These are phyloP conservation scores for Sisymbrium altissimum DNA, from an alignment of 345 rosid species.

Conservation along the genomic window DNA sequence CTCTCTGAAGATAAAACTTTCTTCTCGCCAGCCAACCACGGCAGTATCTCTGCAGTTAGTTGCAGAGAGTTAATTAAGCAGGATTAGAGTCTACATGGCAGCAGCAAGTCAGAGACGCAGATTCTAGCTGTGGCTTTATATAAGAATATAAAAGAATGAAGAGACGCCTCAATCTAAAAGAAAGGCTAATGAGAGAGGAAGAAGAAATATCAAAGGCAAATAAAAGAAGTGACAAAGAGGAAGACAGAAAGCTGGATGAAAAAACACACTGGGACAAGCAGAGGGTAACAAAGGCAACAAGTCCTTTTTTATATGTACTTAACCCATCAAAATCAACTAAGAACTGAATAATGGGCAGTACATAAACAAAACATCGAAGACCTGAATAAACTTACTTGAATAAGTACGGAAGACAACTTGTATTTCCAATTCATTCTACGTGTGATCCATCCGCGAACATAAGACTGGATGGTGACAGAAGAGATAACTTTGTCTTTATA, in stretches of 20 bases:
- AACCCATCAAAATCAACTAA: neutral
- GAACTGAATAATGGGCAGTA: neutral
- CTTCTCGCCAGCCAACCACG: slow-evolving; percentile 66
- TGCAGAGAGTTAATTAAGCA: slow-evolving; percentile 8
- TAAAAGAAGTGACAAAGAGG: neutral
- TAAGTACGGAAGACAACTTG: slow-evolving; percentile 34
- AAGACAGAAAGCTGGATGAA: neutral
- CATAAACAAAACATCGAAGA: neutral
- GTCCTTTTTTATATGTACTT: neutral
- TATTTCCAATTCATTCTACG: slow-evolving; percentile 32
- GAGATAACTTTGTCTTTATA: slow-evolving; percentile 40
- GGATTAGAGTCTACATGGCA: neutral
- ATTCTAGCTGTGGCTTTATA: neutral
- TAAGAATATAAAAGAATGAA: neutral
- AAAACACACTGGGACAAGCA: neutral
- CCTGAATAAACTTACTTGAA: slow-evolving; percentile 56
- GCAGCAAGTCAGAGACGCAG: neutral
- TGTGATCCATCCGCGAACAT: slow-evolving; percentile 57
- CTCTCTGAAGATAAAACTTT: slow-evolving; percentile 38
- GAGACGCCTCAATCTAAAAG: neutral
- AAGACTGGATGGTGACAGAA: slow-evolving; percentile 58
- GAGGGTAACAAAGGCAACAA: neutral
- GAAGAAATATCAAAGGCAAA: neutral
- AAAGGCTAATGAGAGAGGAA: neutral
- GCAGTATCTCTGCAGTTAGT: slow-evolving; percentile 45